Evolutionary conservation across 1,284 basidiomycete genomes (phyloP).

Genomic region (Cutaneotrichosporon arboriforme): DNA sequence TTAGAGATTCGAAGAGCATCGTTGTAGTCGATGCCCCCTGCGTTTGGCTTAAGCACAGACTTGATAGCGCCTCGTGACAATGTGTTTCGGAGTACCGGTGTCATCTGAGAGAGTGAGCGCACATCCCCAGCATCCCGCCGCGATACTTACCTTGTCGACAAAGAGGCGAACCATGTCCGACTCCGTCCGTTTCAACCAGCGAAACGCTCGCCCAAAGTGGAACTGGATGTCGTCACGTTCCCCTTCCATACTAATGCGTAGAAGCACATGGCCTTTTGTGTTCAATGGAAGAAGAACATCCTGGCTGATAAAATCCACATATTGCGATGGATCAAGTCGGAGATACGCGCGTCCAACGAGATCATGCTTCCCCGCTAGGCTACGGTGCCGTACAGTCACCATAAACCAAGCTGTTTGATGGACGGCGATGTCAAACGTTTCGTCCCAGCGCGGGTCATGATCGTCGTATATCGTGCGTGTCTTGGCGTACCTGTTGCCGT

Average conservation of each 20-base stretch:
- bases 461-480: slow-evolving; percentile 94
- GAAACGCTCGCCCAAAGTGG: slow-evolving; percentile 93
- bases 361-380: slow-evolving; percentile 81
- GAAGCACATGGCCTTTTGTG: slow-evolving; percentile 67
- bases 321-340: slow-evolving; percentile 81
- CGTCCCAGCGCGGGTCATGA: slow-evolving; percentile 88
- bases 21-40: slow-evolving; percentile 64
- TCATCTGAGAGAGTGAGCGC: slow-evolving; percentile 61
- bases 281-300: slow-evolving; percentile 90
- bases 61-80: slow-evolving; percentile 74
- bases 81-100: slow-evolving; percentile 84
- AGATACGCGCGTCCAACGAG: slow-evolving; percentile 87
- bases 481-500: slow-evolving; percentile 83
- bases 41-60: slow-evolving; percentile 61
- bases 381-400: slow-evolving; percentile 87
- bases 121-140: neutral
- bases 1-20: slow-evolving; percentile 50
- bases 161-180: slow-evolving; percentile 94
- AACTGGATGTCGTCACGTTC: slow-evolving; percentile 98
- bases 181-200: slow-evolving; percentile 88
- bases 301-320: slow-evolving; percentile 81
- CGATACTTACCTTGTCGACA: slow-evolving; percentile 88
- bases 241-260: slow-evolving; percentile 95
- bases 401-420: slow-evolving; percentile 81
- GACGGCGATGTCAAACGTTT: slow-evolving; percentile 91